Evolutionary conservation across 116 monocot genomes (phyloP), one percentile per base, ranked within the genome.

Genomic region (Cymodocea nodosa): DNA sequence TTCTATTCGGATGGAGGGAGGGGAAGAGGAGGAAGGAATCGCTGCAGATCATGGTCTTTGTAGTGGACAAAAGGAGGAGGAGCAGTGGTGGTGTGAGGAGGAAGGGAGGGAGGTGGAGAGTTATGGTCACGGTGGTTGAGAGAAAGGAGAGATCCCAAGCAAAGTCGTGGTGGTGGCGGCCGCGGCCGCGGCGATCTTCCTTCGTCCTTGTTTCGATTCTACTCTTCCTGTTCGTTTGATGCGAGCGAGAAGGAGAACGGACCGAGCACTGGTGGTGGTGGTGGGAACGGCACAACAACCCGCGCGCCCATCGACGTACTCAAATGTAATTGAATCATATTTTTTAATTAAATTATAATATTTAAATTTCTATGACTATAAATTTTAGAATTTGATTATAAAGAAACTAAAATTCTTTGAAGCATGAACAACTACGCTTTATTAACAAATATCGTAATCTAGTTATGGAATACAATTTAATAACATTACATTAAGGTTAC

Each of bases 41-140:
- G 15, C 23, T 37, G 53, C 59, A 18, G 37, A 56, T 23, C 18
- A 53, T 52, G 57, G 23, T 52, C 59, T 63, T 75, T 68, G 62
- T 71, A 71, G 20, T 50, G 63, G 69, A 69, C 19, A 40, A 52
- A n/a, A n/a, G n/a, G 68, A 68, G 36, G 71, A 54, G 51, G 58
- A 9, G 57, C 14, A 22, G 22, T 24, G 57, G 57, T 57, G 12
- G 35, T 35, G 54, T 69, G 53, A 39, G 85, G 74, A 8, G 44
- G 44, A 44, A 44, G 44, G 23, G 17, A 61, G 54, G 69, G 53
- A 39, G 85, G 71, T 89, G 78, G 17, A 69, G 66, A 8, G 78
- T 89, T 79, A 69, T 71, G 56, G 73, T 89, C 83, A 71, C 78
- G 71, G 69, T 69, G 23, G 89, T 65, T 89, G 57, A 65, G 69